A percentile compares a stretch with the other conserved stretches of the same genome.
These are phyloP conservation scores for Spergularia bocconei DNA, from an alignment of 148 eudicot species.

Conservation along the genomic window DNA sequence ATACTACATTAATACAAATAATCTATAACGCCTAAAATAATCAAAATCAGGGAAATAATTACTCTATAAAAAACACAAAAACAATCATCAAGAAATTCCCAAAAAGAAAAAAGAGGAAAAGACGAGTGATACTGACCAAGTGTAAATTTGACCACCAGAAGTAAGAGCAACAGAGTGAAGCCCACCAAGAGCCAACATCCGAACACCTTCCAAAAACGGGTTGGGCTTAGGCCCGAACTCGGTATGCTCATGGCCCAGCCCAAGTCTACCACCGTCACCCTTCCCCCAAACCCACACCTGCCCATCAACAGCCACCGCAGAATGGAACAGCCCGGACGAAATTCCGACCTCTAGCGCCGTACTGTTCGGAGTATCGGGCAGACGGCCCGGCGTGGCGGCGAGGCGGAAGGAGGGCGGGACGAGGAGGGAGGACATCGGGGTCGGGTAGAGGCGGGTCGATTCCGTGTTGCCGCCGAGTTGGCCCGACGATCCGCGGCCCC, in stretches of 20 bases:
- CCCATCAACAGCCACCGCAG: slow-evolving; percentile 60
- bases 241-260: slow-evolving; percentile 65
- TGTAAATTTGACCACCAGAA: slow-evolving; percentile 59
- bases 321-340: slow-evolving; percentile 84
- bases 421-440: slow-evolving; percentile 46
- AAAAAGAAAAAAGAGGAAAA: not conserved
- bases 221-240: slow-evolving; percentile 55
- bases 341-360: slow-evolving; percentile 45
- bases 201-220: slow-evolving; percentile 35
- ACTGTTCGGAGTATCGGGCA: not conserved
- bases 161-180: slow-evolving; percentile 79
- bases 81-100: not conserved
- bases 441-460: slow-evolving; percentile 55
- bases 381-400: slow-evolving; percentile 47
- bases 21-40: not conserved
- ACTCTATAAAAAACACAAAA: not conserved
- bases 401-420: slow-evolving; percentile 49
- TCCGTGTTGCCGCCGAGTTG: slow-evolving; percentile 75
- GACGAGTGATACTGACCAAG: slow-evolving; percentile 56
- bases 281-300: slow-evolving; percentile 90
- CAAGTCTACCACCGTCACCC: slow-evolving; percentile 92
- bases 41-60: not conserved
- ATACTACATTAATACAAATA: not conserved
- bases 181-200: slow-evolving; percentile 76
- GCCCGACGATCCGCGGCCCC: slow-evolving; percentile 92